These are phyloP conservation scores for Kwoniella sp. DNA, from an alignment of 768 basidiomycete species.

Conservation along the genomic window DNA sequence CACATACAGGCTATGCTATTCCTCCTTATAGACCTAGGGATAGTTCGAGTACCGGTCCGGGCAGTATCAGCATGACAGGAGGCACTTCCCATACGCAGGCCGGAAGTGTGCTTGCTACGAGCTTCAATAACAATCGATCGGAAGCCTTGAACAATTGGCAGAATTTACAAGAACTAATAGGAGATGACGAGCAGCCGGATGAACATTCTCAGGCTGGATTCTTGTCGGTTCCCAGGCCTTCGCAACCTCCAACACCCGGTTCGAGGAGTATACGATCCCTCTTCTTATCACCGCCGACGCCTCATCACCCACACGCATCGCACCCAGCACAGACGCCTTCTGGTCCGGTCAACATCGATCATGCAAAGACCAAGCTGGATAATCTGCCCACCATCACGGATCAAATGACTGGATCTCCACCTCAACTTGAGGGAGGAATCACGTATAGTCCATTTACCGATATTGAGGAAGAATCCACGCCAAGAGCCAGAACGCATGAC, in stretches of 20 bases:
- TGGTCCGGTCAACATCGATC: conserved; percentile 1
- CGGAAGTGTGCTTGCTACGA: neutral
- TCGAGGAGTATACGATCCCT: conserved; percentile 15
- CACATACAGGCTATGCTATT: neutral
- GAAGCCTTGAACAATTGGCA: conserved; percentile 32
- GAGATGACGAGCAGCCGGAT: conserved; percentile 17
- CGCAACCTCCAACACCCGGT: conserved; percentile 1
- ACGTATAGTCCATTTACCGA: conserved; percentile 2
- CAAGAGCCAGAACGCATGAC: neutral
- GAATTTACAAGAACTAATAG: conserved; percentile 28
- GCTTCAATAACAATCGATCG: neutral
- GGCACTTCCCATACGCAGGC: neutral
- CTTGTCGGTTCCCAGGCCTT: neutral
- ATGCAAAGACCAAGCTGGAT: neutral
- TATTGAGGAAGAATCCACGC: neutral
- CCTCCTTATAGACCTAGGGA: conserved; percentile 10
- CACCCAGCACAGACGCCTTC: neutral
- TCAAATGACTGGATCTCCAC: conserved; percentile 8
- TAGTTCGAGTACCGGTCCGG: neutral
- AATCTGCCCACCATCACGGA: conserved; percentile 9
- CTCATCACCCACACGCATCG: neutral
- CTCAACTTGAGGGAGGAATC: conserved; percentile 1
- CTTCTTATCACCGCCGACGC: conserved; percentile 10
- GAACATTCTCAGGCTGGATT: neutral
- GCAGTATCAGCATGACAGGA: neutral